Evolutionary conservation across 352 stramenopile genomes (phyloP).

Genomic region (Phytophthora melonis): DNA sequence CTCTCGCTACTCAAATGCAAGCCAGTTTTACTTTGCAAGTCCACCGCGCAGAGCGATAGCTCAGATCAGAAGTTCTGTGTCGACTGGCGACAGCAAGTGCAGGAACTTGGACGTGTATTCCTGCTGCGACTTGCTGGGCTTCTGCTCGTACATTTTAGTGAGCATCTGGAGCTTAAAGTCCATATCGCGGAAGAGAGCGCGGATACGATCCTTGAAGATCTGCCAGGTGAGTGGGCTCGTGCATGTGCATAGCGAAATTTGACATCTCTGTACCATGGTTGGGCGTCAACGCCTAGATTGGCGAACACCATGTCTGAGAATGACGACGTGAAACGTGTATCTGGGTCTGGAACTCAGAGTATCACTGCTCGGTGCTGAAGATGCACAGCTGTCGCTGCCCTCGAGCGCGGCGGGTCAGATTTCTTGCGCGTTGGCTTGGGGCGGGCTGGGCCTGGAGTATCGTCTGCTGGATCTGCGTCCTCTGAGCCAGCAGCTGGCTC

Average conservation of each 20-base stretch:
- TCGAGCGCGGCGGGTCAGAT: constrained; percentile 16
- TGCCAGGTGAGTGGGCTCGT: neutral
- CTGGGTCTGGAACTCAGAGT: neutral
- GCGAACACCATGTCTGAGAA: constrained; percentile 1
- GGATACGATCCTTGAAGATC: constrained; percentile 19
- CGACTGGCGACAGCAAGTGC: neutral
- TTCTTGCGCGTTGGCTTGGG: neutral
- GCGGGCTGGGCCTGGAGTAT: neutral
- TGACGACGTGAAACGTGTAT: constrained; percentile 15
- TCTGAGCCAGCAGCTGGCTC: constrained; percentile 18
- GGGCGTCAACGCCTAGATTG: constrained; percentile 17
- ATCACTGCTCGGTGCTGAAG: constrained; percentile 21
- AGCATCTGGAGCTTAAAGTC: constrained; percentile 18
- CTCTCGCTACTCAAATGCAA: neutral
- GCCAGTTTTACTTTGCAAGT: neutral
- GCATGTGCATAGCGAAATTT: constrained; percentile 14
- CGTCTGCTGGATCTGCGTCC: constrained; percentile 10
- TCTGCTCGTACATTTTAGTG: constrained; percentile 16
- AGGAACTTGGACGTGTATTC: no score
- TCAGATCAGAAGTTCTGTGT: neutral
- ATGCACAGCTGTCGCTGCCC: constrained; percentile 12
- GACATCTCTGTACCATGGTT: constrained; percentile 12
- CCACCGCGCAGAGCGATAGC: neutral
- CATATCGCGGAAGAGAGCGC: constrained; percentile 12
- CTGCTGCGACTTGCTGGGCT: constrained; percentile 7